Evolutionary conservation across 768 basidiomycete genomes (phyloP), one percentile per base, ranked within the genome.

Genomic region (Tulasnella sp.): DNA sequence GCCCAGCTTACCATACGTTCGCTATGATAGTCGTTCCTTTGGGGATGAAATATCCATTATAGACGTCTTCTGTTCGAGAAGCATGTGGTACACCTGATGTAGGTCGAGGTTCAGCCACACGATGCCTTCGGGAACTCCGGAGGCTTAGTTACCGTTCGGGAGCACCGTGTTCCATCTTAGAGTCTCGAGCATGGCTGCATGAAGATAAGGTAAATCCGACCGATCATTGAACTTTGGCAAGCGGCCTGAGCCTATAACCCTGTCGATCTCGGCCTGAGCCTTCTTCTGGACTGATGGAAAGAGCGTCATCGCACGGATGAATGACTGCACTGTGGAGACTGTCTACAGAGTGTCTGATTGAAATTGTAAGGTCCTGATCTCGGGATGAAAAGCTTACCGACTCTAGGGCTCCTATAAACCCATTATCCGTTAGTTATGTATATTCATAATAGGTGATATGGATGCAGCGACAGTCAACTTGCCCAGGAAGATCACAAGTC

Each of bases 221-320:
- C 81, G 80, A 69, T 85, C 84, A 16, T 41, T 80, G 34, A 81
- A 77, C 7, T 79, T 78, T 0, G 84, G 73, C 86, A 88, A 85
- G 12, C 84, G 79, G 8, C 83, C 81, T 28, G 79, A 75, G 1
- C 84, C 83, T 16, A 88, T 82, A 34, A 85, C 82, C 8, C 80
- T 72, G 24, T 86, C 82, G 31, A 87, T 84, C 83, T 89, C 88
- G 42, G 83, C 84, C 34, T 88, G 86, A 20, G 86, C 86, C 37
- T 83, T 82, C 9, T 81, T 76, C 81, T 89, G 76, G 18, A 50
- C 46, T 34, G 84, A 83, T 0, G 84, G 85, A 74, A 82, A 83
- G 24, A 84, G 81, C 7, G 83, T 72, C 84, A 85, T 84, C 12
- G 82, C 83, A 40, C 84, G 76, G 34, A 83, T 22, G 60, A 78